Evolutionary conservation across 495 filamentous ascomycete species (phyloP).

Genomic region (Xanthoparmelia taractica): DNA sequence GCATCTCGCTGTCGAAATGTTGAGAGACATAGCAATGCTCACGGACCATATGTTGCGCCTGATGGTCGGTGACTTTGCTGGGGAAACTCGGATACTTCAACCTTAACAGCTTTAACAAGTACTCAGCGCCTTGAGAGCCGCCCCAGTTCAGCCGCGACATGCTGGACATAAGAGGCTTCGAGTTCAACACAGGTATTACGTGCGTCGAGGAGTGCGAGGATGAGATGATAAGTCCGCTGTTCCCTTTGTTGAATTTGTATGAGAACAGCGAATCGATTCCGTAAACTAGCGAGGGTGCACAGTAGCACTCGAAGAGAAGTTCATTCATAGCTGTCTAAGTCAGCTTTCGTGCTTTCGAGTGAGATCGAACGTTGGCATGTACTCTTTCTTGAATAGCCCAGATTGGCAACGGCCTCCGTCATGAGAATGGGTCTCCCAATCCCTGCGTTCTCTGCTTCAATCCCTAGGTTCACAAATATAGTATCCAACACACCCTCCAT

Average conservation of each 20-base stretch:
- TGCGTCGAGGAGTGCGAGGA: conserved; percentile 91
- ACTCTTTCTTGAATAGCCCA: conserved; percentile 81
- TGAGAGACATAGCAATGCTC: conserved; percentile 86
- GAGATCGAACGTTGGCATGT: conserved; percentile 24
- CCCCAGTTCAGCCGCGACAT: conserved; percentile 93
- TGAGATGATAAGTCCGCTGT: conserved; percentile 81
- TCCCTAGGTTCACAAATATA: conserved; percentile 81
- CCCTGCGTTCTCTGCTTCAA: conserved; percentile 62
- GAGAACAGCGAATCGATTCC: conserved; percentile 96
- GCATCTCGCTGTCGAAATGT: conserved; percentile 71
- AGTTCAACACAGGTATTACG: conserved; percentile 85
- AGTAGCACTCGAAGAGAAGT: conserved; percentile 91
- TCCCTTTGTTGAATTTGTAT: conserved; percentile 82
- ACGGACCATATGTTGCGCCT: conserved; percentile 76
- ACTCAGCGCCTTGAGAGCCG: conserved; percentile 79
- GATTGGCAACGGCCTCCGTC: conserved; percentile 90
- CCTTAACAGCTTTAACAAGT: conserved; percentile 76
- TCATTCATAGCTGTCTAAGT: conserved; percentile 76
- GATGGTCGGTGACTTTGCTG: conserved; percentile 70
- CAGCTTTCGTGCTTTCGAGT: background rate
- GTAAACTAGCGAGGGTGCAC: conserved; percentile 76
- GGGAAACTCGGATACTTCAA: conserved; percentile 92
- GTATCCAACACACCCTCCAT: conserved; percentile 92
- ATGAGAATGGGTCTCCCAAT: conserved; percentile 85
- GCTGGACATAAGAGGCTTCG: conserved; percentile 72